Percentiles rank a stretch among this genome's conserved stretches.
phyloP scores from a whole-genome alignment of 805 yeast genomes.

The Kazachstania africana region DNA sequence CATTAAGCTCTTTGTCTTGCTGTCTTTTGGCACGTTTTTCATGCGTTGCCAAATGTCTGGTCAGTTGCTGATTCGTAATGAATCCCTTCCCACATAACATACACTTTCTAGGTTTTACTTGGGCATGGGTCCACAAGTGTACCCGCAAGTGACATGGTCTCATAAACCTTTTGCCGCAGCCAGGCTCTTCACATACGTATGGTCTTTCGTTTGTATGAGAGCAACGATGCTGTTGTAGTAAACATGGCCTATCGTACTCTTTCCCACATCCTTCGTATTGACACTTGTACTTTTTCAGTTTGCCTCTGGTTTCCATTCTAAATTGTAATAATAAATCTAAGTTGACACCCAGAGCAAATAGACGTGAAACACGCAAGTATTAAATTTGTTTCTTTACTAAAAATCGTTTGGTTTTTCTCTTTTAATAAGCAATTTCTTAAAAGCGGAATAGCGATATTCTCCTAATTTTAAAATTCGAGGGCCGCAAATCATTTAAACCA shows the following conservation, averaged over 20 bases:
- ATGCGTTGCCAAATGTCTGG: conserved; percentile 50
- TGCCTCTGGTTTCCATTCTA: background rate
- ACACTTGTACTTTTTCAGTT: conserved; percentile 31
- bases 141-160: conserved; percentile 74
- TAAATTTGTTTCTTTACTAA: too few species aligned
- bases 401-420: too few species aligned
- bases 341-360: too few species aligned
- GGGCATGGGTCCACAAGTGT: conserved; percentile 58
- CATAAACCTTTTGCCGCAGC: conserved; percentile 54
- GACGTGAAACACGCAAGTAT: too few species aligned
- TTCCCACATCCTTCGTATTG: conserved; percentile 36
- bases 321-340: too few species aligned
- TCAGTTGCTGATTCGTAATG: conserved; percentile 45
- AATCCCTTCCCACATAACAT: conserved; percentile 49
- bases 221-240: conserved; percentile 56
- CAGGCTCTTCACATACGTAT: conserved; percentile 42
- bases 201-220: conserved; percentile 77
- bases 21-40: conserved; percentile 21
- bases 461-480: too few species aligned
- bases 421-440: too few species aligned
- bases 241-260: conserved; percentile 44
- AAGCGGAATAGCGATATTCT: too few species aligned
- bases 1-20: too few species aligned
- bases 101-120: conserved; percentile 46
- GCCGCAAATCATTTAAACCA: too few species aligned